A percentile compares a stretch with the other conserved stretches of the same genome.
Evolutionary conservation across 2,329 filamentous ascomycete genomes (phyloP).

Genomic region (Aplosporella prunicola): DNA sequence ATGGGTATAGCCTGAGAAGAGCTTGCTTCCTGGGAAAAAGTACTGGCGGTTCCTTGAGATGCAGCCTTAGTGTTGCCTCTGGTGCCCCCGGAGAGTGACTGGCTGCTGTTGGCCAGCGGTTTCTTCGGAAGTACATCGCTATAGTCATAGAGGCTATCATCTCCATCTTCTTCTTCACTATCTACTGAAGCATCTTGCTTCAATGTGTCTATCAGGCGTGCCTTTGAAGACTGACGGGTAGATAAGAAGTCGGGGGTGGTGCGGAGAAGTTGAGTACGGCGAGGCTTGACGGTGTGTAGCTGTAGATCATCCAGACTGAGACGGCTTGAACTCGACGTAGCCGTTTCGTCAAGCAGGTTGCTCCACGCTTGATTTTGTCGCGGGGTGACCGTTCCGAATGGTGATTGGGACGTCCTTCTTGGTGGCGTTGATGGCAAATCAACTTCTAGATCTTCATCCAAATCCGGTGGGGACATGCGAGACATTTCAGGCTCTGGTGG

Average conservation of each 20-base stretch:
- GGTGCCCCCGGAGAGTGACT: no score
- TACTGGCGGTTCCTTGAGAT: neutral
- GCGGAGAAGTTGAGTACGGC: slow-evolving; percentile 1
- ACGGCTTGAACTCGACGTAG: slow-evolving; percentile 20
- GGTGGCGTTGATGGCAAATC: slow-evolving; percentile 5
- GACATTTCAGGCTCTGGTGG: neutral
- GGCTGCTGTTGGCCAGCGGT: no score
- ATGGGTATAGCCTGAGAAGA: slow-evolving; percentile 4
- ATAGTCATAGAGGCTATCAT: neutral
- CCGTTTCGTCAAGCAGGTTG: slow-evolving; percentile 22
- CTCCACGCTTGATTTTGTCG: slow-evolving; percentile 26
- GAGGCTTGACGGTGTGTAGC: slow-evolving; percentile 14
- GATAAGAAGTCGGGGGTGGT: slow-evolving; percentile 5
- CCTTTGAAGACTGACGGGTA: neutral
- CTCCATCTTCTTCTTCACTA: slow-evolving; percentile 8
- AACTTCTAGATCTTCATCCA: neutral
- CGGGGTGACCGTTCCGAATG: slow-evolving; percentile 26
- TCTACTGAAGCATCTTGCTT: slow-evolving; percentile 5
- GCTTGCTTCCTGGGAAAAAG: slow-evolving; percentile 1
- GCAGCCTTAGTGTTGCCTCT: neutral
- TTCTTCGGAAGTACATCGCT: no score
- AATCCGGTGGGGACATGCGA: no score
- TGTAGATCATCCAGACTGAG: slow-evolving; percentile 23
- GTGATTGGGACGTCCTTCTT: slow-evolving; percentile 8
- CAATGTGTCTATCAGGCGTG: slow-evolving; percentile 18